These are phyloP conservation scores for Talaromyces liani DNA, from an alignment of 495 filamentous ascomycete species.

Conservation along the genomic window DNA sequence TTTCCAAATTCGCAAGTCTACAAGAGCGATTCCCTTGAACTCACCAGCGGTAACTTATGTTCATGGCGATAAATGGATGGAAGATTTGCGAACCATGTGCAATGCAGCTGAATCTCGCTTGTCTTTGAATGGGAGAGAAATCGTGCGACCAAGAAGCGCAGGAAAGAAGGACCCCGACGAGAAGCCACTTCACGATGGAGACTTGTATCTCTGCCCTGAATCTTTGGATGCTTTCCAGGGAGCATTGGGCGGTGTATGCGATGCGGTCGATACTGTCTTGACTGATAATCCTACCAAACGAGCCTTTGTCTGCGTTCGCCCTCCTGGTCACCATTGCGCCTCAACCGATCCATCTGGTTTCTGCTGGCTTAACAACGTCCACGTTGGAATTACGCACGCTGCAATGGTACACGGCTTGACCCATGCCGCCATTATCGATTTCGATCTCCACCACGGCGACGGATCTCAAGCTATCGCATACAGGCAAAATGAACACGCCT, in stretches of 20 bases:
- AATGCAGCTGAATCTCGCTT: conserved; percentile 66
- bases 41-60: conserved; percentile 71
- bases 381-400: conserved; percentile 90
- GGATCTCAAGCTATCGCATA: conserved; percentile 81
- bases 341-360: conserved; percentile 83
- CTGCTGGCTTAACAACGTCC: conserved; percentile 98
- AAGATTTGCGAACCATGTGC: conserved; percentile 80
- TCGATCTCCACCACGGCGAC: conserved; percentile 95
- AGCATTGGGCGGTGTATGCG: conserved; percentile 79
- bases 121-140: conserved; percentile 64
- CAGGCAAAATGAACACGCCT: conserved; percentile 24
- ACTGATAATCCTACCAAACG: conserved; percentile 47
- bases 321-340: conserved; percentile 92
- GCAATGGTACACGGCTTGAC: conserved; percentile 75
- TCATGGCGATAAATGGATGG: conserved; percentile 85
- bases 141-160: conserved; percentile 51
- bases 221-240: conserved; percentile 84
- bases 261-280: conserved; percentile 85
- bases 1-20: conserved; percentile 73
- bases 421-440: conserved; percentile 93
- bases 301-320: conserved; percentile 77
- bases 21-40: conserved; percentile 52
- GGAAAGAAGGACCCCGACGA: conserved; percentile 33
- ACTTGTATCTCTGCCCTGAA: conserved; percentile 81
- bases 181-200: conserved; percentile 63